Evolutionary conservation across 805 yeast genomes (phyloP).

Genomic region (Cyberlindnera subsufficiens): DNA sequence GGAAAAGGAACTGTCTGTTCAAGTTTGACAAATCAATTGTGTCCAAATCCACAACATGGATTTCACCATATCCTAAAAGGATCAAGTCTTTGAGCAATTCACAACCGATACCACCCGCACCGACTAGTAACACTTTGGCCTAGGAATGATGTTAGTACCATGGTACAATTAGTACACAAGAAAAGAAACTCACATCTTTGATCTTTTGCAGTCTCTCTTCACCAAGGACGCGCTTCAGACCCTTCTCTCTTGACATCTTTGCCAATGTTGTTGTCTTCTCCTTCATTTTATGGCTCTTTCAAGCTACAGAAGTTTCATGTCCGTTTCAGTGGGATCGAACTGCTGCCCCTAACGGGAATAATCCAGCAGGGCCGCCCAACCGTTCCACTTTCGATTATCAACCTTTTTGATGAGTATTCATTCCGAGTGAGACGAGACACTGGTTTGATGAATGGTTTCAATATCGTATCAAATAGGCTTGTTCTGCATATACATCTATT

Average conservation of each 20-base stretch:
- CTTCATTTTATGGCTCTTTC: too few relatives aligned
- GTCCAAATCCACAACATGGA: constrained; percentile 90
- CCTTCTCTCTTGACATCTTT: constrained; percentile 13
- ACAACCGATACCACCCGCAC: constrained; percentile 97
- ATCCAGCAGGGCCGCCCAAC: too few relatives aligned
- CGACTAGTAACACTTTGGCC: constrained; percentile 72
- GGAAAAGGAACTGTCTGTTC: constrained; percentile 87
- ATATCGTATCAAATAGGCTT: too few relatives aligned
- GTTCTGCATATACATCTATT: too few relatives aligned
- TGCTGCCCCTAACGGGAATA: too few relatives aligned
- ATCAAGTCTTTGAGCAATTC: constrained; percentile 79
- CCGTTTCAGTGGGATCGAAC: too few relatives aligned
- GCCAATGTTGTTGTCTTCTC: too few relatives aligned
- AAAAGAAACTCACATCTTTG: constrained; percentile 7
- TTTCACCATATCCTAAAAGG: constrained; percentile 75
- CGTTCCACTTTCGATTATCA: too few relatives aligned
- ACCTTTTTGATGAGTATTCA: too few relatives aligned
- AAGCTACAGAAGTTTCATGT: too few relatives aligned
- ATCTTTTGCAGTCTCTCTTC: constrained; percentile 7
- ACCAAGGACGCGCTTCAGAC: constrained; percentile 15
- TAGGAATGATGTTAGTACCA: constrained; percentile 2
- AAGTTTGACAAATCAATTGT: constrained; percentile 90
- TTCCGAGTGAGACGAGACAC: too few relatives aligned
- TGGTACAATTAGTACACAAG: neutral
- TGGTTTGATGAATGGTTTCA: too few relatives aligned